Conservation (phyloP, 345 rosid genomes). For the Dipteronia sinensis region DNA sequence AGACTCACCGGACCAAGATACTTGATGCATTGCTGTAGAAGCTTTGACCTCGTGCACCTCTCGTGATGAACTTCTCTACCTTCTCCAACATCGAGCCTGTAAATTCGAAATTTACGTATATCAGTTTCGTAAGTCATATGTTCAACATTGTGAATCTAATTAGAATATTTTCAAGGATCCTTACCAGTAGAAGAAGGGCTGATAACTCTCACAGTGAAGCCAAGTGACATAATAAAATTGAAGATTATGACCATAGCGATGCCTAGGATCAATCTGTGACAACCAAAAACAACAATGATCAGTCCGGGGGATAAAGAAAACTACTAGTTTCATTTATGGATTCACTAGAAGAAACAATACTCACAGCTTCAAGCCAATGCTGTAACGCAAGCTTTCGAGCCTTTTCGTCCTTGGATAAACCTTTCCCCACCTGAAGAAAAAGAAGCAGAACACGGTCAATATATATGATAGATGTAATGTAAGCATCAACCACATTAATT, state of each 20-base stretch:
- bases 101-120: constrained; percentile 20
- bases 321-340: background rate
- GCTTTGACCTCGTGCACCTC: constrained; percentile 70
- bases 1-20: constrained; percentile 92
- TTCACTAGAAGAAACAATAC: constrained; percentile 23
- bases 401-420: constrained; percentile 77
- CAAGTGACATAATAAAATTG: constrained; percentile 81
- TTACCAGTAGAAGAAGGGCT: constrained; percentile 92
- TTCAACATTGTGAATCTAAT: background rate
- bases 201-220: constrained; percentile 83
- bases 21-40: constrained; percentile 89
- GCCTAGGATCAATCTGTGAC: constrained; percentile 87
- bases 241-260: constrained; percentile 95
- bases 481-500: background rate
- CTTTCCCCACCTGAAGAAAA: constrained; percentile 77
- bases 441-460: background rate
- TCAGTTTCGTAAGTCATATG: constrained; percentile 3
- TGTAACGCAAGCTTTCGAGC: constrained; percentile 90
- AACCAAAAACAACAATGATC: constrained; percentile 14
- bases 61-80: constrained; percentile 73
- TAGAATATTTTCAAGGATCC: constrained; percentile 8
- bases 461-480: background rate
- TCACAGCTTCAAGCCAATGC: constrained; percentile 98
- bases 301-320: constrained; percentile 19
- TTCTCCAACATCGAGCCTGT: constrained; percentile 92